Percentiles rank a stretch among this genome's conserved stretches.
Conservation (phyloP, 2,329 filamentous ascomycete species). For the Phaeoacremonium minimum region DNA sequence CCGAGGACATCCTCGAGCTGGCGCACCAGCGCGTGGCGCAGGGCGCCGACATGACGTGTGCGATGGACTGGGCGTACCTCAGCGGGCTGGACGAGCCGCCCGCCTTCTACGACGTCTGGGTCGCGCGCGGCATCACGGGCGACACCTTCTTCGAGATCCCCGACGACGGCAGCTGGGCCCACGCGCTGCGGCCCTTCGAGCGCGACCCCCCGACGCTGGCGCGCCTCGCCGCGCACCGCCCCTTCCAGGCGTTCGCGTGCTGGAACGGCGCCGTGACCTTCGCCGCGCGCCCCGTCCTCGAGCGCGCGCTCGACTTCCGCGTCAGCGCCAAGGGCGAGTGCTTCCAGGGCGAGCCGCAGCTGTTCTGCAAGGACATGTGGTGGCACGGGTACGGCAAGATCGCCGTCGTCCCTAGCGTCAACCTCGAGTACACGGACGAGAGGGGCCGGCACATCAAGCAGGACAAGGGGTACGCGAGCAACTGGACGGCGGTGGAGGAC, state of each 20-base stretch:
- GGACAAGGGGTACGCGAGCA: constrained; percentile 37
- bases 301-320: constrained; percentile 3
- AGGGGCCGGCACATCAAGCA: constrained; percentile 36
- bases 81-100: background rate
- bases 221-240: constrained; percentile 2
- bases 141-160: constrained; percentile 11
- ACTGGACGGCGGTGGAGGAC: constrained; percentile 21
- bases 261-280: constrained; percentile 10
- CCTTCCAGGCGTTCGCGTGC: constrained; percentile 10
- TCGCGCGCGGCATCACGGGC: constrained; percentile 5
- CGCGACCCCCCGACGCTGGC: constrained; percentile 1
- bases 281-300: constrained; percentile 4
- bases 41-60: constrained; percentile 9
- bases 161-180: constrained; percentile 1
- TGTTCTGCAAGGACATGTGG: constrained; percentile 52
- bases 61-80: constrained; percentile 7
- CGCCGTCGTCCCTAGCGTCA: constrained; percentile 47
- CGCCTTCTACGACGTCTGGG: constrained; percentile 9
- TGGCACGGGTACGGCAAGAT: constrained; percentile 38
- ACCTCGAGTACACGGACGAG: constrained; percentile 44
- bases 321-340: constrained; percentile 30
- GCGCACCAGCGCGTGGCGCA: constrained; percentile 34
- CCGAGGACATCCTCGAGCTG: constrained; percentile 49
- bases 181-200: constrained; percentile 2
- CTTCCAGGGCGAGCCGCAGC: constrained; percentile 42